Percentiles rank a stretch among this genome's conserved stretches.
phyloP scores from a whole-genome alignment of 306 rosid genomes.

The Delonix regia region DNA sequence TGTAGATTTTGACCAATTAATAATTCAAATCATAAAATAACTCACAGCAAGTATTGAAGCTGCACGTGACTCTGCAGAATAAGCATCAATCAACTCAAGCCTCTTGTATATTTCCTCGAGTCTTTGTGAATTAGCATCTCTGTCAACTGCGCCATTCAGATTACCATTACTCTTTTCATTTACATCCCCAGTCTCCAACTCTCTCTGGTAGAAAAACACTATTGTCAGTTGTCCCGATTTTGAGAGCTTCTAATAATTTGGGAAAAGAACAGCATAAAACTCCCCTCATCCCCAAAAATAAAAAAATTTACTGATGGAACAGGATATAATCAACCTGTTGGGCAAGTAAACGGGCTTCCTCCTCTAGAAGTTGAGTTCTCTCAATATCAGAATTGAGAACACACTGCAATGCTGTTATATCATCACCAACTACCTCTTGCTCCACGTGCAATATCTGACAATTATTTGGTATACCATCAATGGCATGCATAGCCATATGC shows the following conservation, averaged over 20 bases:
- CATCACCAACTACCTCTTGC: conserved; percentile 92
- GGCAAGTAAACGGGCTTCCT: conserved; percentile 74
- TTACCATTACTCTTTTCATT: conserved; percentile 47
- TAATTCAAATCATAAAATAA: conserved; percentile 33
- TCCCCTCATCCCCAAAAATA: neutral
- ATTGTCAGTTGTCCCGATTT: conserved; percentile 21
- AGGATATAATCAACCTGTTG: conserved; percentile 60
- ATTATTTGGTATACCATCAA: conserved; percentile 88
- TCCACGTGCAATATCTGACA: conserved; percentile 98
- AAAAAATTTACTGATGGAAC: neutral
- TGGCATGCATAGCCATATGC: conserved; percentile 98
- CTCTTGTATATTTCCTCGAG: conserved; percentile 93
- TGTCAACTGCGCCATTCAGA: conserved; percentile 48
- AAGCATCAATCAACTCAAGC: conserved; percentile 87
- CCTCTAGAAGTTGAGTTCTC: conserved; percentile 77
- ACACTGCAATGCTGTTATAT: conserved; percentile 88
- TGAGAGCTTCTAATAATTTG: neutral
- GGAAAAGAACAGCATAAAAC: neutral
- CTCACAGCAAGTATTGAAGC: conserved; percentile 98
- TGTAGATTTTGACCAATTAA: conserved; percentile 21
- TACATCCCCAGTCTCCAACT: conserved; percentile 60
- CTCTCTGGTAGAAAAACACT: conserved; percentile 61
- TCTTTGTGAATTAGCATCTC: conserved; percentile 66
- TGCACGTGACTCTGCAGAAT: conserved; percentile 95
- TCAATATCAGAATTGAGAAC: conserved; percentile 91